Base-by-base conservation (phyloP, 169 alveolate species). In the Hepatocystis sp. region DNA sequence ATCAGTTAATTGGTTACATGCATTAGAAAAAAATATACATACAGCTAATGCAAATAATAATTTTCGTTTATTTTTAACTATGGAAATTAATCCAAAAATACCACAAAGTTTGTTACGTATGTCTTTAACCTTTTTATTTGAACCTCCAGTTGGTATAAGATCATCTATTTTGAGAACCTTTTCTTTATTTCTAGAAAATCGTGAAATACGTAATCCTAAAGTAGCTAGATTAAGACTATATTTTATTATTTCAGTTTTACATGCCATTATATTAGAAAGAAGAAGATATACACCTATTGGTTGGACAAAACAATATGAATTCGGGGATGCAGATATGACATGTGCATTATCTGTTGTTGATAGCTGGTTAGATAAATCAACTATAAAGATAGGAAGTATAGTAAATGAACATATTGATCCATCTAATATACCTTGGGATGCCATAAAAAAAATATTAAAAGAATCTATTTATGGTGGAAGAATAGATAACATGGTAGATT, bases 381-480 rank as follows among this genome's bases (percentile, higher is more conserved):
- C 85, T 66, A 64, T 67, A 40, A 85, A 66, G 63, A 63, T 61
- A 40, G 86, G 91, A 71, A 76, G 85, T 30, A 63, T 61, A 30
- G 58, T 52, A 8, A 84, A 49, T 84, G 81, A 60, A 21, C 86
- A 95, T 76, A 91, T 96, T 17, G 97, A 96, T 56, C 99, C 99
- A 32, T 96, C 94, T 76, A 95, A 97, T 86, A 96, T 98, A 19
- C 99, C 99, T 8, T 97, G 99, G 99, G 98, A 95, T 44, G 99
- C 99, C 15, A 93, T 98, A 10, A 95, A 98, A 64, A 96, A 98
- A 17, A 91, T 97, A 27, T 91, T 98, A 39, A 94, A 95, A 11
- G 96, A 97, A 67, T 96, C 97, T 13, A 88, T 97, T 52, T 98
- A 97, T 85, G 99, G 99, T 46, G 99, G 99, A 13, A 94, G 99